phyloP scores from a whole-genome alignment of 2,329 filamentous ascomycete genomes.

The Arthrocladium fulminans region DNA sequence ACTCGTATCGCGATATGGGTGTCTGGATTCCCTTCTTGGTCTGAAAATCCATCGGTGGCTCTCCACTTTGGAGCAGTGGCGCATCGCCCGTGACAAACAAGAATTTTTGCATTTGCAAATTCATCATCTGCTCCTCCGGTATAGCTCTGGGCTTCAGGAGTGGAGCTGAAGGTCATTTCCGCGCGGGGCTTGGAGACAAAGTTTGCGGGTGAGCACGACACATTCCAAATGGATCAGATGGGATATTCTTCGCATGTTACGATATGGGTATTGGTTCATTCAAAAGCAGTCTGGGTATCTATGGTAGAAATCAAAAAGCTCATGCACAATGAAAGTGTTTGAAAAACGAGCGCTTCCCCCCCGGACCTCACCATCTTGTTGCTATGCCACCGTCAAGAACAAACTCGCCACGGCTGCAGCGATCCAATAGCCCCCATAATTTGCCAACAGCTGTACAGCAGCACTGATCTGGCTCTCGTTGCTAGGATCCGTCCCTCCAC shows the following conservation, averaged over 20 bases:
- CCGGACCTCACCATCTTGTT: too few relatives aligned
- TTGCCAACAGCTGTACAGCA: slow-evolving; percentile 19
- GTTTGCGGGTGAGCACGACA: too few relatives aligned
- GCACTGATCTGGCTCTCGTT: slow-evolving; percentile 17
- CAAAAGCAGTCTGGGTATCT: too few relatives aligned
- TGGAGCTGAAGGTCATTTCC: too few relatives aligned
- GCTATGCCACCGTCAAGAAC: slow-evolving; percentile 5
- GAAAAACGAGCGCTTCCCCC: too few relatives aligned
- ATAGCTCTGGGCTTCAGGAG: too few relatives aligned
- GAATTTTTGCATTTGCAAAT: not conserved
- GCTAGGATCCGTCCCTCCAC: slow-evolving; percentile 25
- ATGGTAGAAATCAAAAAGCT: too few relatives aligned
- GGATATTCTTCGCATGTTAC: too few relatives aligned
- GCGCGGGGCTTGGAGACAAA: too few relatives aligned
- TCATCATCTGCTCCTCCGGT: not conserved
- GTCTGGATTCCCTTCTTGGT: not conserved
- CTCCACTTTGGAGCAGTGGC: not conserved
- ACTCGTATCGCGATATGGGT: not conserved
- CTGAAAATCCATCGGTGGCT: not conserved
- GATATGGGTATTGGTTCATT: too few relatives aligned
- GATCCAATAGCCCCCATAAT: slow-evolving; percentile 37
- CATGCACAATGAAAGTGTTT: too few relatives aligned
- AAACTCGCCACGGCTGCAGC: slow-evolving; percentile 27
- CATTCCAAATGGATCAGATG: too few relatives aligned
- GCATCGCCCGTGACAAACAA: slow-evolving; percentile 1